phyloP scores from a whole-genome alignment of 192 early-diverging fungal genomes.

The Linnemannia zychae region DNA sequence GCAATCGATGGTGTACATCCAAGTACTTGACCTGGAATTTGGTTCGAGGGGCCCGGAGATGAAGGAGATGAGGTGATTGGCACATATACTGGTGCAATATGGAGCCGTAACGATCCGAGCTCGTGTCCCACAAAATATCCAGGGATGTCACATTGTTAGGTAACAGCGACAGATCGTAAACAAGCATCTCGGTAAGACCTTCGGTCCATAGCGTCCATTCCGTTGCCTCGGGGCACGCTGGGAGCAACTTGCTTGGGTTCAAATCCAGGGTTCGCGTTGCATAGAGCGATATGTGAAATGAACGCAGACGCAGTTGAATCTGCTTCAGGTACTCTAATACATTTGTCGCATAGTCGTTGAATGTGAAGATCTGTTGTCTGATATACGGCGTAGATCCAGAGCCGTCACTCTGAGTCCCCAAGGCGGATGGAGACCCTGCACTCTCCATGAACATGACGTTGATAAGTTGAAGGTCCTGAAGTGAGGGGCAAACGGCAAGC shows the following conservation, averaged over 20 bases:
- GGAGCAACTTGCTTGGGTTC: neutral
- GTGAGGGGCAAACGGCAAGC: neutral
- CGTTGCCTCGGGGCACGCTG: neutral
- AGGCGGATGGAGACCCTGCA: neutral
- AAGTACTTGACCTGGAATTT: neutral
- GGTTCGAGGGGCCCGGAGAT: neutral
- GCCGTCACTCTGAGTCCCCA: neutral
- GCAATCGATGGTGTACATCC: neutral
- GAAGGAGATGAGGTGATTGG: neutral
- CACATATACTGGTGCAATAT: neutral
- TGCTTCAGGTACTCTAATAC: neutral
- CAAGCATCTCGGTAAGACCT: neutral
- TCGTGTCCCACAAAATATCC: neutral
- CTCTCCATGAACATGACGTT: neutral
- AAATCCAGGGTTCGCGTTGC: neutral
- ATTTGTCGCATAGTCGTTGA: neutral
- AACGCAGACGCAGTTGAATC: neutral
- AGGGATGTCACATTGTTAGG: neutral
- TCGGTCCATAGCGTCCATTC: neutral
- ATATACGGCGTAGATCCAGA: neutral
- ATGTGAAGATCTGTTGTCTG: neutral
- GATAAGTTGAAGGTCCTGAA: neutral
- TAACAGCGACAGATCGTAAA: neutral
- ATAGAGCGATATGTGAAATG: conserved; percentile 1
- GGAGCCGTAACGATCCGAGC: neutral